phyloP scores from a whole-genome alignment of 768 basidiomycete species.

The Leccinum pellstonianum region DNA sequence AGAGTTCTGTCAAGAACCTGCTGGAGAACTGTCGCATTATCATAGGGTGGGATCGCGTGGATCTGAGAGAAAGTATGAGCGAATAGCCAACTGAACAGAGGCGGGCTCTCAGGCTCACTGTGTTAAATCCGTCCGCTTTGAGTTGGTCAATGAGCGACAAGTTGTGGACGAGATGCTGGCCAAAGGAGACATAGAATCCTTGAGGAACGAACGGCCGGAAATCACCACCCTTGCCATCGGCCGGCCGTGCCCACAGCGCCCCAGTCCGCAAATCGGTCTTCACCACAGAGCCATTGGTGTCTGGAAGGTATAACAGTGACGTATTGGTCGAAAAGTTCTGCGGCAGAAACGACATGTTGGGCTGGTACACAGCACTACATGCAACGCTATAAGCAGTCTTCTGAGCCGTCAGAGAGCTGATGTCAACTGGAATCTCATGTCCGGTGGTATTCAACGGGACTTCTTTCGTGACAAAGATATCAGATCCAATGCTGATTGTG shows the following conservation, averaged over 20 bases:
- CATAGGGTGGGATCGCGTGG: conserved; percentile 70
- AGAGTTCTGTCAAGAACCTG: conserved; percentile 19
- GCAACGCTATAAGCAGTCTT: conserved; percentile 31
- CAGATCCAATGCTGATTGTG: conserved; percentile 31
- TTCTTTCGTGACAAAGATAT: conserved; percentile 20
- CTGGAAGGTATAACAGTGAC: conserved; percentile 42
- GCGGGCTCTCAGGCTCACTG: conserved; percentile 12
- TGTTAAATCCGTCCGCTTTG: conserved; percentile 50
- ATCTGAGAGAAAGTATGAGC: conserved; percentile 44
- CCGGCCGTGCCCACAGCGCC: conserved; percentile 40
- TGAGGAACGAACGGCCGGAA: conserved; percentile 56
- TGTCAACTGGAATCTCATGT: conserved; percentile 34
- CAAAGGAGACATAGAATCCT: conserved; percentile 71
- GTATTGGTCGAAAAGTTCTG: conserved; percentile 35
- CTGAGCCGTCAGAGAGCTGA: conserved; percentile 31
- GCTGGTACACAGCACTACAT: conserved; percentile 34
- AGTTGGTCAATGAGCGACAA: conserved; percentile 52
- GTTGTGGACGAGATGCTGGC: conserved; percentile 51
- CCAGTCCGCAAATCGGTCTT: conserved; percentile 50
- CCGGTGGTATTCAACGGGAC: conserved; percentile 41
- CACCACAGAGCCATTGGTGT: conserved; percentile 39
- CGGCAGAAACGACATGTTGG: neutral
- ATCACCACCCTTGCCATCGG: conserved; percentile 14
- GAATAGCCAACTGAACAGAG: neutral
- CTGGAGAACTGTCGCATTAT: conserved; percentile 43